A percentile compares a stretch with the other conserved stretches of the same genome.
Conservation (phyloP, 2,329 filamentous ascomycete genomes). For the Daldinia sp. region DNA sequence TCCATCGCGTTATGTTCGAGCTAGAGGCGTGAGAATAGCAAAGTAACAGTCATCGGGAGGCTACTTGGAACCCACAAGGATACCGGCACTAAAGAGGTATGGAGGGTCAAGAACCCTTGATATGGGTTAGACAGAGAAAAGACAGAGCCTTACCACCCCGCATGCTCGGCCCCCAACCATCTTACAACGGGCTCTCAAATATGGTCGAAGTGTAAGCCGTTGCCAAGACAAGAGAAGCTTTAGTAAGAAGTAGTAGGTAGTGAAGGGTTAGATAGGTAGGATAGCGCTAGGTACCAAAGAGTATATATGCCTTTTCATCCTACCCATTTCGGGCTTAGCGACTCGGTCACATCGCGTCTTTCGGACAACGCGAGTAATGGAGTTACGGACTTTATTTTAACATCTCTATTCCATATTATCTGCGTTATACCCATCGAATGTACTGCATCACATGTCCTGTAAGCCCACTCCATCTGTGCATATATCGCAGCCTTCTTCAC, state of each 20-base stretch:
- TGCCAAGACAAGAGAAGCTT: background rate
- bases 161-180: background rate
- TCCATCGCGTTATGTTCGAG: background rate
- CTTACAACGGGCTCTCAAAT: background rate
- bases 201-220: background rate
- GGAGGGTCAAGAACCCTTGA: background rate
- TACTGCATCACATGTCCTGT: background rate
- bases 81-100: background rate
- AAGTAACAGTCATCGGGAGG: background rate
- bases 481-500: background rate
- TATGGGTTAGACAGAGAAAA: background rate
- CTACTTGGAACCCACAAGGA: background rate
- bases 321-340: constrained; percentile 14
- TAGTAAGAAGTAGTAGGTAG: background rate
- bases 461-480: background rate
- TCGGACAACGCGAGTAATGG: constrained; percentile 5
- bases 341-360: constrained; percentile 29
- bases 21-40: constrained; percentile 3
- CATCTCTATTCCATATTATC: background rate
- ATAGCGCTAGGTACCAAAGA: background rate
- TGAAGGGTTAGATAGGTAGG: background rate
- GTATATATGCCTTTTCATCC: constrained; percentile 34
- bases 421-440: background rate
- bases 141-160: constrained; percentile 4
- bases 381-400: constrained; percentile 10